Evolutionary conservation across 345 rosid genomes (phyloP).

Genomic region (Salix arbutifolia): DNA sequence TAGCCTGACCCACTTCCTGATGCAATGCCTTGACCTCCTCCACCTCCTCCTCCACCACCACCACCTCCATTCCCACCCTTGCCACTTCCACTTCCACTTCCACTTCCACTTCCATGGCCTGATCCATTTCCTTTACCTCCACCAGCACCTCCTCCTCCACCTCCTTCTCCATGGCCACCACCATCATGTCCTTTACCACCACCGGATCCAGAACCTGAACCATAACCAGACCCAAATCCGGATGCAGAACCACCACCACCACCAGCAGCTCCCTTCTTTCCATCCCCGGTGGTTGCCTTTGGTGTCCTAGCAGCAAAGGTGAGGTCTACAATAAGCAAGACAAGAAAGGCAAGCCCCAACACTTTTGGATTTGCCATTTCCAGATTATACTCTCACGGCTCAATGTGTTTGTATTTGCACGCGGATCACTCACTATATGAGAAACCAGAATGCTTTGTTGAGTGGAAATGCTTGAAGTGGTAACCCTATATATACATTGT

Average conservation of each 20-base stretch:
- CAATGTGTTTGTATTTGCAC: neutral
- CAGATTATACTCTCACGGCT: neutral
- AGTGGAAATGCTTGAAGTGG: neutral
- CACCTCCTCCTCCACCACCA: neutral
- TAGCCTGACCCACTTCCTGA: neutral
- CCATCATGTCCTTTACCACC: neutral
- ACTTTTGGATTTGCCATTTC: constrained; percentile 27
- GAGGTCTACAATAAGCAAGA: constrained; percentile 40
- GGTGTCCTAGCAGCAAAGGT: constrained; percentile 41
- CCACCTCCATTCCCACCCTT: too few species aligned
- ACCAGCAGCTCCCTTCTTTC: constrained; percentile 41
- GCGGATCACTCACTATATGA: neutral
- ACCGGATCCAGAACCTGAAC: neutral
- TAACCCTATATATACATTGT: constrained; percentile 8
- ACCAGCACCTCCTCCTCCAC: constrained; percentile 29
- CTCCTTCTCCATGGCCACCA: neutral
- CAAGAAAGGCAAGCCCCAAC: constrained; percentile 37
- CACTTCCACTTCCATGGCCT: neutral
- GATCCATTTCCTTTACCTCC: constrained; percentile 14
- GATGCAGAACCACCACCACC: constrained; percentile 24
- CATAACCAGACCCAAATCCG: constrained; percentile 2
- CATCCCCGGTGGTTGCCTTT: constrained; percentile 28
- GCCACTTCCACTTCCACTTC: too few species aligned
- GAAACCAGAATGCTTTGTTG: neutral
- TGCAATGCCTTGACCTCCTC: neutral